These are phyloP conservation scores for Vitis rotundifolia DNA, from an alignment of 164 flowering plant genomes.

Conservation along the genomic window DNA sequence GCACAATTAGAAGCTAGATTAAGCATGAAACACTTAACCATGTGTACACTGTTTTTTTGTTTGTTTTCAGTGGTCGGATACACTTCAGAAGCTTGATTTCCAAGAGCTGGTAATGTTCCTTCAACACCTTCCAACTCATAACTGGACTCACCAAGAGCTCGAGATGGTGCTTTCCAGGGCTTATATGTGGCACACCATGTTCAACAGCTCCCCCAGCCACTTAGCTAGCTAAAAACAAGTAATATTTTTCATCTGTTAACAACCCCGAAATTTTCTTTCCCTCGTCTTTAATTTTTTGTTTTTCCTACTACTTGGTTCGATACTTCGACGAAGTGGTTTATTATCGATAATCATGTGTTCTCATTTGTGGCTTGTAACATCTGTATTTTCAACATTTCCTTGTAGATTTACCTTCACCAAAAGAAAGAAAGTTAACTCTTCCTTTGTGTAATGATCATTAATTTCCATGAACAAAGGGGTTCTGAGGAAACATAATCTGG, in stretches of 20 bases:
- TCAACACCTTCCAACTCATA: slow-evolving; percentile 88
- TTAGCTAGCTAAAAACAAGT: slow-evolving; percentile 45
- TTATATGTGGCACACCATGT: slow-evolving; percentile 97
- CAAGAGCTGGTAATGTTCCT: slow-evolving; percentile 99
- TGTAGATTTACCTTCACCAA: slow-evolving; percentile 5
- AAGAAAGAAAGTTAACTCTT: neutral
- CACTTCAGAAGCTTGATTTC: slow-evolving; percentile 89
- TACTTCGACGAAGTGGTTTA: slow-evolving; percentile 1
- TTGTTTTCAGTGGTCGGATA: slow-evolving; percentile 83
- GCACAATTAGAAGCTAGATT: neutral
- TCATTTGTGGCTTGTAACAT: slow-evolving; percentile 20
- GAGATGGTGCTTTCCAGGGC: slow-evolving; percentile 98
- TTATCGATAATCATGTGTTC: slow-evolving; percentile 1
- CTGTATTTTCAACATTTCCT: slow-evolving; percentile 9
- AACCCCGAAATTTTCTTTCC: neutral
- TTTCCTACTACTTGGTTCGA: neutral
- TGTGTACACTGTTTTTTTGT: neutral
- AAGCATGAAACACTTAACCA: neutral
- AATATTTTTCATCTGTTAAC: neutral
- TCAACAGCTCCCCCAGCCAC: slow-evolving; percentile 89
- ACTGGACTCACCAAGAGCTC: slow-evolving; percentile 82
- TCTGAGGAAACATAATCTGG: neutral
- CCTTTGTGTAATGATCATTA: slow-evolving; percentile 5
- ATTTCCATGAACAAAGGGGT: neutral
- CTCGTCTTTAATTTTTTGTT: neutral